Evolutionary conservation across 2,329 filamentous ascomycete genomes (phyloP), one percentile per base, ranked within the genome.

Genomic region (Colletotrichum coccodes): DNA sequence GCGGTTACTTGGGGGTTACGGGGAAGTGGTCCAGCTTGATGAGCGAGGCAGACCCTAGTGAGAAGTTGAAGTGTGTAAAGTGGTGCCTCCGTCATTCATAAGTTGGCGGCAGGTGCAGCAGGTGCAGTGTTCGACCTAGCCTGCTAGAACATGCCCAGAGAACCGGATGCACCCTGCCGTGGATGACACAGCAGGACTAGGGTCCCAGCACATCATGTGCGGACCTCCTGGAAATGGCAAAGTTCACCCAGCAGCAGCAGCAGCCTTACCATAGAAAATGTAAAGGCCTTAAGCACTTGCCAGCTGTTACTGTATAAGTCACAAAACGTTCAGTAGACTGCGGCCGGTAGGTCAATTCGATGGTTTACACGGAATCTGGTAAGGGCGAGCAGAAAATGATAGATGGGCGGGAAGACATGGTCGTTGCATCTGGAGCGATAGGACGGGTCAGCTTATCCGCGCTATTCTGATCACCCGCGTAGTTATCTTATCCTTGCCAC

Each of bases 101-200:
- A 59, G 56, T 46, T 59, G 42, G 42, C 42, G 38, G 56, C 23
- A 59, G 30, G 28, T 9, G 32, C 28, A 23, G 40, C 32, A 36
- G 50, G 50, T 36, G 50, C 50, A 53, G 8, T 14, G 36, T 23
- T 36, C 12, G 21, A 32, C 18, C 61, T 59, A 42, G 40, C 23
- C 23, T 56, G 30, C 47, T 62, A 30, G 56, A 36, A 21, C 44
- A 34, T 46, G 64, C 60, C 60, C 21, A 59, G 52, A 64, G 50
- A 60, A 56, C 28, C 65, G 65, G 65, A 34, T 64, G 49, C 47
- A 53, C 53, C 47, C 38, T 68, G 65, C 65, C 53, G 65, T 46
- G 65, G 53, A 58, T 68, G 65, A 64, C 60, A 62, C 50, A 56
- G 49, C 44, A 47, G 16, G 42, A 50, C 49, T 23, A 40, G 40